phyloP scores from a whole-genome alignment of 139 green algal genomes.

The Coelastrella sp. region DNA sequence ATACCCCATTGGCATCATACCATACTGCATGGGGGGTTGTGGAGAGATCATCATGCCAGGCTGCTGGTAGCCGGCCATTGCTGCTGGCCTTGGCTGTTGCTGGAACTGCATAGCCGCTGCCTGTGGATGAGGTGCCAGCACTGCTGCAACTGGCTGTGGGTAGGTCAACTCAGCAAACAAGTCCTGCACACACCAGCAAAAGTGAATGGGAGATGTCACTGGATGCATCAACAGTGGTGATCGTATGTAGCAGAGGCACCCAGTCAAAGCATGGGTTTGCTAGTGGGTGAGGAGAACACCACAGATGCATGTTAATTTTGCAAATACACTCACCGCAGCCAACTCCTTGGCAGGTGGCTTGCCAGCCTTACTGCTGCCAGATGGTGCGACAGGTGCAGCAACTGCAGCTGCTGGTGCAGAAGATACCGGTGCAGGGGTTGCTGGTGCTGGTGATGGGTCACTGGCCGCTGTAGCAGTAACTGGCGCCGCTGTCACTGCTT shows the following conservation, averaged over 20 bases:
- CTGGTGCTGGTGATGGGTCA: slow-evolving; percentile 18
- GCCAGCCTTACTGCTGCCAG: slow-evolving; percentile 1
- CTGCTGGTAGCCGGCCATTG: not conserved
- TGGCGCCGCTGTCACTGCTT: not conserved
- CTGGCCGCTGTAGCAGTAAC: not conserved
- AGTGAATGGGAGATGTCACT: too few relatives aligned
- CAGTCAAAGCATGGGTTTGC: too few relatives aligned
- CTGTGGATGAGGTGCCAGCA: not conserved
- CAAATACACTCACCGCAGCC: slow-evolving; percentile 34
- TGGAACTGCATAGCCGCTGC: not conserved
- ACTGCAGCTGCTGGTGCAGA: not conserved
- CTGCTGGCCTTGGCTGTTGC: slow-evolving; percentile 6
- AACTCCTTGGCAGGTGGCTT: slow-evolving; percentile 40
- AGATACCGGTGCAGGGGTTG: not conserved
- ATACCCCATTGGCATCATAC: slow-evolving; percentile 1
- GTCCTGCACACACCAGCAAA: too few relatives aligned
- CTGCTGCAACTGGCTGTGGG: not conserved
- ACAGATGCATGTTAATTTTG: too few relatives aligned
- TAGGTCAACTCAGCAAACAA: slow-evolving; percentile 36
- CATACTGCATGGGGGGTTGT: not conserved
- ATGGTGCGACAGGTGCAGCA: not conserved
- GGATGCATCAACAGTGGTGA: too few relatives aligned
- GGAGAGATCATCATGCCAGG: not conserved
- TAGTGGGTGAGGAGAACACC: too few relatives aligned
- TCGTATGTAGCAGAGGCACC: too few relatives aligned